phyloP scores from a whole-genome alignment of 768 basidiomycete species.

The Hericium rajendrae region DNA sequence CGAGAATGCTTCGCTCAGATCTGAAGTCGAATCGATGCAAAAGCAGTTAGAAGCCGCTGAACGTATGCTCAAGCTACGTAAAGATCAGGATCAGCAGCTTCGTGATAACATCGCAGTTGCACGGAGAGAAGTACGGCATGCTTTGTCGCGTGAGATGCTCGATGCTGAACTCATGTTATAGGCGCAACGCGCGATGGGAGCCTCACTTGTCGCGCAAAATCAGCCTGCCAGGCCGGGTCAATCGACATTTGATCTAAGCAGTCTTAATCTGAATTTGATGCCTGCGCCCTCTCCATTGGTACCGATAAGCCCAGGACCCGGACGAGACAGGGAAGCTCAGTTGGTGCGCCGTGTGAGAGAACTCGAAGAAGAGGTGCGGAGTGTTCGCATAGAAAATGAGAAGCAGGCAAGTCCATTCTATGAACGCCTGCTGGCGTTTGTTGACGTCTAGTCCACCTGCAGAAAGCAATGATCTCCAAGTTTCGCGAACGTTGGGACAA shows the following conservation, averaged over 20 bases:
- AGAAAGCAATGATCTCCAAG: slow-evolving; percentile 78
- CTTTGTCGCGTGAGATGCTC: background rate
- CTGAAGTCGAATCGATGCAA: slow-evolving; percentile 48
- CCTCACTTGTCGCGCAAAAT: slow-evolving; percentile 47
- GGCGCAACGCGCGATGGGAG: slow-evolving; percentile 75
- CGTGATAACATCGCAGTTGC: slow-evolving; percentile 74
- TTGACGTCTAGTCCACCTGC: slow-evolving; percentile 12
- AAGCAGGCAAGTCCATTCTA: slow-evolving; percentile 50
- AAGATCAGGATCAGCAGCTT: slow-evolving; percentile 71
- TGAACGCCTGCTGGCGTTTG: slow-evolving; percentile 8
- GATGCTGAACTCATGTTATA: slow-evolving; percentile 18
- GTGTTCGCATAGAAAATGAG: slow-evolving; percentile 61
- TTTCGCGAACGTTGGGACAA: slow-evolving; percentile 87
- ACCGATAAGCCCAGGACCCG: slow-evolving; percentile 43
- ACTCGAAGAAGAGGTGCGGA: slow-evolving; percentile 69
- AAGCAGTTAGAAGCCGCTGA: slow-evolving; percentile 53
- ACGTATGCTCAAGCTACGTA: slow-evolving; percentile 52
- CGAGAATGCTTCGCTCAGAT: slow-evolving; percentile 58
- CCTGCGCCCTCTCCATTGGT: slow-evolving; percentile 40
- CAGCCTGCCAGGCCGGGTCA: slow-evolving; percentile 27
- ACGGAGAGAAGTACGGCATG: slow-evolving; percentile 45
- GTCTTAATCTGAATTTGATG: slow-evolving; percentile 46
- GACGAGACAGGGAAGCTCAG: slow-evolving; percentile 42
- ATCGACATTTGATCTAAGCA: slow-evolving; percentile 39
- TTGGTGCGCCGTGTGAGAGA: slow-evolving; percentile 50